A percentile compares a stretch with the other conserved stretches of the same genome.
These are phyloP conservation scores for Meripilus lineatus DNA, from an alignment of 1,284 basidiomycete species.

Conservation along the genomic window DNA sequence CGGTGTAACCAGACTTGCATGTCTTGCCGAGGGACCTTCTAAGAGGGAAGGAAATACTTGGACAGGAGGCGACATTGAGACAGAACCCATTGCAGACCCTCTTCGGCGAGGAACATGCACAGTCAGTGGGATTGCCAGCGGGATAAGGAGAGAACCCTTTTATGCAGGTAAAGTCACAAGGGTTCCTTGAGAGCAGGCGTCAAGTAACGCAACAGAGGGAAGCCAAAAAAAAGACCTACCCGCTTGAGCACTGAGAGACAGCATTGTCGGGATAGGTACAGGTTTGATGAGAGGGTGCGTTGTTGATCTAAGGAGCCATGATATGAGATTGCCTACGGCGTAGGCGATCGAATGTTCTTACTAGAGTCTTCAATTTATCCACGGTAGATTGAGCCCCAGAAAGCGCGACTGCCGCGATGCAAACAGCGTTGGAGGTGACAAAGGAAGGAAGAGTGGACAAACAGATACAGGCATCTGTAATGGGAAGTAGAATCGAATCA, in stretches of 20 bases:
- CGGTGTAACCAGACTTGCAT: constrained; percentile 19
- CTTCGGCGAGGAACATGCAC: constrained; percentile 35
- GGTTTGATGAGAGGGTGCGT: constrained; percentile 14
- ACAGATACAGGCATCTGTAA: constrained; percentile 36
- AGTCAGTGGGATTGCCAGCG: constrained; percentile 25
- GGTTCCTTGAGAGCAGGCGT: constrained; percentile 15
- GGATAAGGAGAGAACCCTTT: constrained; percentile 35
- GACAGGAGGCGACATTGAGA: constrained; percentile 31
- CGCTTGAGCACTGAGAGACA: constrained; percentile 28
- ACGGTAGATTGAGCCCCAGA: constrained; percentile 27
- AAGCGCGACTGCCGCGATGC: constrained; percentile 23
- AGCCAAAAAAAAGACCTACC: neutral
- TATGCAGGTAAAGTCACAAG: constrained; percentile 41
- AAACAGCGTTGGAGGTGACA: constrained; percentile 25
- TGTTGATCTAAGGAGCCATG: constrained; percentile 24
- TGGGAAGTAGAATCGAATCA: neutral
- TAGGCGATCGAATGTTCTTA: constrained; percentile 15
- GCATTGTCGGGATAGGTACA: constrained; percentile 40
- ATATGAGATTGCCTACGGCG: no score
- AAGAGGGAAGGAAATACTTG: constrained; percentile 20
- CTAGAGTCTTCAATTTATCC: constrained; percentile 28
- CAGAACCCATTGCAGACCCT: constrained; percentile 43
- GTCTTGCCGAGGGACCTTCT: constrained; percentile 7
- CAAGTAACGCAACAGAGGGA: neutral
- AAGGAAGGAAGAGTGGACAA: constrained; percentile 30